A percentile compares a stretch with the other conserved stretches of the same genome.
Evolutionary conservation across 2,329 filamentous ascomycete genomes (phyloP).

Genomic region (Didymella pinodella): DNA sequence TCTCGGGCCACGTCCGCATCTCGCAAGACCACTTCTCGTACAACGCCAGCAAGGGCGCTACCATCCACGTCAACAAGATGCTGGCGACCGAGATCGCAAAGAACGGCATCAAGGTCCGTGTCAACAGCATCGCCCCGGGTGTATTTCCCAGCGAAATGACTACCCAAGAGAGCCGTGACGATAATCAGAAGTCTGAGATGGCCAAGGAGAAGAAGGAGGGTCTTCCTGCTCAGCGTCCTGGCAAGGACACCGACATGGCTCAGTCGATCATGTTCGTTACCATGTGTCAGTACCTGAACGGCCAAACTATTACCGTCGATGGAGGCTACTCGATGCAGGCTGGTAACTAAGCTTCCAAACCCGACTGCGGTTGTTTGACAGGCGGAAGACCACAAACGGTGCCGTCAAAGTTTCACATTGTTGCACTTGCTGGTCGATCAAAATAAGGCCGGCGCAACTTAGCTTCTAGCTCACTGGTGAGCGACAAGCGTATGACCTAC

Average conservation of each 20-base stretch:
- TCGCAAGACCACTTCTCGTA: slow-evolving; percentile 59
- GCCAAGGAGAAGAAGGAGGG: slow-evolving; percentile 62
- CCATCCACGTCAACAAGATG: slow-evolving; percentile 64
- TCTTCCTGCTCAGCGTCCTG: slow-evolving; percentile 61
- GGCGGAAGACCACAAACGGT: background rate
- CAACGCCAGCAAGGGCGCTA: slow-evolving; percentile 60
- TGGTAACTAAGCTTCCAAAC: slow-evolving; percentile 34
- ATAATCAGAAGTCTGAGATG: slow-evolving; percentile 63
- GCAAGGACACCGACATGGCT: slow-evolving; percentile 60
- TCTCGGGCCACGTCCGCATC: slow-evolving; percentile 57
- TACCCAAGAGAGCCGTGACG: slow-evolving; percentile 56
- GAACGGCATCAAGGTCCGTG: slow-evolving; percentile 61
- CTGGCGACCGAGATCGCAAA: slow-evolving; percentile 63
- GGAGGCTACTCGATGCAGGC: slow-evolving; percentile 59
- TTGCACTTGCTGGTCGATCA: background rate
- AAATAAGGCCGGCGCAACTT: background rate
- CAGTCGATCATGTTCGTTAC: slow-evolving; percentile 60
- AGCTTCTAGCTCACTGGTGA: slow-evolving; percentile 13
- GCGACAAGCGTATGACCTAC: slow-evolving; percentile 16
- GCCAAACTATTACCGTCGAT: slow-evolving; percentile 60
- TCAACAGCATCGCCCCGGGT: slow-evolving; percentile 66
- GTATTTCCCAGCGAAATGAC: slow-evolving; percentile 68
- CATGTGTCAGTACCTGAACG: slow-evolving; percentile 60
- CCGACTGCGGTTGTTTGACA: background rate
- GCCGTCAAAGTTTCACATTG: background rate